phyloP scores from a whole-genome alignment of 2,329 filamentous ascomycete genomes.

The Xylaria sp. region DNA sequence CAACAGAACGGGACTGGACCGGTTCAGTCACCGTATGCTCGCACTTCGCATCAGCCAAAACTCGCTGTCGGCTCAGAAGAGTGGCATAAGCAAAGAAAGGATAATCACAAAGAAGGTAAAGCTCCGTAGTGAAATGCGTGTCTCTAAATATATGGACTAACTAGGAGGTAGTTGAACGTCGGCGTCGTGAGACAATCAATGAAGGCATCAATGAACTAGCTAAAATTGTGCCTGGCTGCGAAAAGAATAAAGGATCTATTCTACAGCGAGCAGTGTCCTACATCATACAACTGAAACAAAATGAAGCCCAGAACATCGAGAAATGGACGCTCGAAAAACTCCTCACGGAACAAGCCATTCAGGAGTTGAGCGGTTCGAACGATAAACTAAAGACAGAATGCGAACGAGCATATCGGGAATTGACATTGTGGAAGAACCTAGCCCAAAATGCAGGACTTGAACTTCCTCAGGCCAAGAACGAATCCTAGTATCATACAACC shows the following conservation, averaged over 20 bases:
- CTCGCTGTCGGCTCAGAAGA: slow-evolving; percentile 94
- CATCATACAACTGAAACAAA: slow-evolving; percentile 92
- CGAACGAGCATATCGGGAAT: slow-evolving; percentile 76
- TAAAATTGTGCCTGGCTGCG: slow-evolving; percentile 95
- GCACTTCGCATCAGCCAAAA: slow-evolving; percentile 61
- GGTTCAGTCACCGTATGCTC: slow-evolving; percentile 37
- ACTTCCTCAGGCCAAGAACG: slow-evolving; percentile 50
- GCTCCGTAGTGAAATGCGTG: not conserved
- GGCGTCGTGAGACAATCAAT: slow-evolving; percentile 96
- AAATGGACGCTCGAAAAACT: slow-evolving; percentile 94
- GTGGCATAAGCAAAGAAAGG: slow-evolving; percentile 96
- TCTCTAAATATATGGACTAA: slow-evolving; percentile 25
- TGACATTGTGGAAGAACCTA: slow-evolving; percentile 78
- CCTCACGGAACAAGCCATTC: slow-evolving; percentile 85
- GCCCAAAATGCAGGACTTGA: slow-evolving; percentile 65
- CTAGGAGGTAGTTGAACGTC: slow-evolving; percentile 77
- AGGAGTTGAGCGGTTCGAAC: slow-evolving; percentile 84
- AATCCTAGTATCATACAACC: slow-evolving; percentile 34
- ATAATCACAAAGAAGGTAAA: slow-evolving; percentile 97
- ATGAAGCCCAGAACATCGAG: slow-evolving; percentile 91
- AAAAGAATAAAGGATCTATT: slow-evolving; percentile 99
- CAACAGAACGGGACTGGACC: slow-evolving; percentile 50
- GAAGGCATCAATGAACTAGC: slow-evolving; percentile 98
- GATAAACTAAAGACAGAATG: slow-evolving; percentile 85
- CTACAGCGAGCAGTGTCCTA: slow-evolving; percentile 91